Conservation (phyloP, 441 rosid species). For the Mallotus japonicus region DNA sequence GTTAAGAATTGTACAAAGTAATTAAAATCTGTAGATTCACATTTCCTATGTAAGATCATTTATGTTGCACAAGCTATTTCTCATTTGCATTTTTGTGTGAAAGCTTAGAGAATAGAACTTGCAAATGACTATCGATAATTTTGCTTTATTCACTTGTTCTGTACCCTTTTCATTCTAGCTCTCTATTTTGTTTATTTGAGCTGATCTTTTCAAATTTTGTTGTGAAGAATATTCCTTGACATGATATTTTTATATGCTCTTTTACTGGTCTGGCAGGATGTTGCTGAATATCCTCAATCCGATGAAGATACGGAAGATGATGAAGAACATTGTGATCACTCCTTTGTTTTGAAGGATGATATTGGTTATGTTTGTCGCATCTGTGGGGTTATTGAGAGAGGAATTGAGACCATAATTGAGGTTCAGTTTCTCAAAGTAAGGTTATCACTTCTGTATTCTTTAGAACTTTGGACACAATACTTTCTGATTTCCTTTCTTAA, state of each 20-base stretch:
- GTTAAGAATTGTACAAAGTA: not conserved
- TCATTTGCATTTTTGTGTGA: not conserved
- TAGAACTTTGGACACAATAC: not conserved
- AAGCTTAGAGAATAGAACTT: not conserved
- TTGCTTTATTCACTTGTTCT: not conserved
- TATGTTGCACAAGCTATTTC: not conserved
- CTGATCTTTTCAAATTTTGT: not conserved
- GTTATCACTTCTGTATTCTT: constrained; percentile 5
- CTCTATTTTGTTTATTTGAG: not conserved
- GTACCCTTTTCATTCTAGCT: not conserved
- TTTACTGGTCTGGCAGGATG: constrained; percentile 42
- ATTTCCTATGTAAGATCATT: constrained; percentile 7
- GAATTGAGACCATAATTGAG: constrained; percentile 71
- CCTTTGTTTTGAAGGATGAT: constrained; percentile 67
- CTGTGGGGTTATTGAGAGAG: constrained; percentile 64
- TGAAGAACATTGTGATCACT: constrained; percentile 65
- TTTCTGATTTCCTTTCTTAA: not conserved
- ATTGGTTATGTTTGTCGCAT: constrained; percentile 79
- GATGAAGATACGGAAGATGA: constrained; percentile 42
- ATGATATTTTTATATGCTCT: constrained; percentile 25
- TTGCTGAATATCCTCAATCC: constrained; percentile 37
- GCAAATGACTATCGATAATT: not conserved
- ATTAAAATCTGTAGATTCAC: not conserved
- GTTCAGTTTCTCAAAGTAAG: constrained; percentile 67
- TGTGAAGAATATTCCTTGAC: not conserved